These are phyloP conservation scores for Brasenia schreberi DNA, from an alignment of 164 flowering plant species.

Conservation along the genomic window DNA sequence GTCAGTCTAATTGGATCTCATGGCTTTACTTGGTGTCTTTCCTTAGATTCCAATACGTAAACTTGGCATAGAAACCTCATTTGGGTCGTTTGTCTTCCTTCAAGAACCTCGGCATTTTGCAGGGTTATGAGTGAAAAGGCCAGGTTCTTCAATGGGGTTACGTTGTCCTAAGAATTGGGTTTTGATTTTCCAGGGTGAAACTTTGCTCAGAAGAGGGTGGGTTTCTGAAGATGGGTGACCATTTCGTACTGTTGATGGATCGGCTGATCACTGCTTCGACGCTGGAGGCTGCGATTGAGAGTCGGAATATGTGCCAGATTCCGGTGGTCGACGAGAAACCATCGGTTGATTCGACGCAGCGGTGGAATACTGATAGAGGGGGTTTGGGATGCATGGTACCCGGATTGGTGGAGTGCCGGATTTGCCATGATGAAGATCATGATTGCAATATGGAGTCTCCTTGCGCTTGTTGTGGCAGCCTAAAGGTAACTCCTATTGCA, in stretches of 20 bases:
- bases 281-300: constrained; percentile 42
- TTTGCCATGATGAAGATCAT: constrained; percentile 87
- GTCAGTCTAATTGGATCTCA: neutral
- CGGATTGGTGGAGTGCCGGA: constrained; percentile 59
- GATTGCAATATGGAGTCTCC: constrained; percentile 71
- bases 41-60: neutral
- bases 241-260: constrained; percentile 61
- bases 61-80: neutral
- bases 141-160: neutral
- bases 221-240: constrained; percentile 64
- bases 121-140: neutral
- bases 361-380: neutral
- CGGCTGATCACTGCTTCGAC: constrained; percentile 52
- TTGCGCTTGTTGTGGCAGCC: constrained; percentile 80
- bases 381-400: neutral
- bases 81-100: neutral
- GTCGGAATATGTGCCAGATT: constrained; percentile 16
- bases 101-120: neutral
- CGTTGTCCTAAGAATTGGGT: neutral
- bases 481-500: constrained; percentile 43
- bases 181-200: neutral
- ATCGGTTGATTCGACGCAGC: neutral
- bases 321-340: constrained; percentile 5
- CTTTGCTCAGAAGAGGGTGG: neutral
- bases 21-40: neutral